Conservation (phyloP, 225 moss, liverwort and hornwort species). For the Polytrichum formosum region DNA sequence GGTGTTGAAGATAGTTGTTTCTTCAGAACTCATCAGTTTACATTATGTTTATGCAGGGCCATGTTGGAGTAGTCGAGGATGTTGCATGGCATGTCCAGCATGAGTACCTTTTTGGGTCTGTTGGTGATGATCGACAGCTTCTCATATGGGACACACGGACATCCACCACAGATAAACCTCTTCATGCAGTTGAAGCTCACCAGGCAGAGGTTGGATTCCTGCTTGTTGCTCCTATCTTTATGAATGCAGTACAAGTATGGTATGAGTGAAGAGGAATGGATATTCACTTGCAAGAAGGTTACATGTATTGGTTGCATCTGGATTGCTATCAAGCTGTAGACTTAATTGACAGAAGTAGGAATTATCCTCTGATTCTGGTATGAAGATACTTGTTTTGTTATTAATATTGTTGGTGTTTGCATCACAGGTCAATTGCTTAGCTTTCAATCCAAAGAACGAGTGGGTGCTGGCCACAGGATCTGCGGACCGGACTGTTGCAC, state of each 20-base stretch:
- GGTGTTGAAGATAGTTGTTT: too few species aligned
- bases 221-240: not conserved
- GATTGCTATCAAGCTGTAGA: too few species aligned
- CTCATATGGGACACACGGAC: constrained; percentile 74
- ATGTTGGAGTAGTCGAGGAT: constrained; percentile 78
- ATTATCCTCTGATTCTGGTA: too few species aligned
- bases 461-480: constrained; percentile 85
- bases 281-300: too few species aligned
- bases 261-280: too few species aligned
- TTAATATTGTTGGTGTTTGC: not conserved
- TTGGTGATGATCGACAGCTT: constrained; percentile 77
- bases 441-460: constrained; percentile 81
- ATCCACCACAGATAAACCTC: constrained; percentile 53
- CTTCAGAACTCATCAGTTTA: too few species aligned
- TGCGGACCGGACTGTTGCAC: constrained; percentile 67
- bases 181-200: constrained; percentile 67
- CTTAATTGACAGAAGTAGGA: too few species aligned
- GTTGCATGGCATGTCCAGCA: constrained; percentile 81
- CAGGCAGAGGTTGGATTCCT: constrained; percentile 58
- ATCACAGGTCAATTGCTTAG: constrained; percentile 73
- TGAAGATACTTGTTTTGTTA: too few species aligned
- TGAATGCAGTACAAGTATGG: too few species aligned
- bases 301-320: too few species aligned
- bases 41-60: constrained; percentile 44
- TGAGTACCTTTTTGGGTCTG: constrained; percentile 73